phyloP scores from a whole-genome alignment of 2,329 filamentous ascomycete species.

The Lizonia empirigonia region DNA sequence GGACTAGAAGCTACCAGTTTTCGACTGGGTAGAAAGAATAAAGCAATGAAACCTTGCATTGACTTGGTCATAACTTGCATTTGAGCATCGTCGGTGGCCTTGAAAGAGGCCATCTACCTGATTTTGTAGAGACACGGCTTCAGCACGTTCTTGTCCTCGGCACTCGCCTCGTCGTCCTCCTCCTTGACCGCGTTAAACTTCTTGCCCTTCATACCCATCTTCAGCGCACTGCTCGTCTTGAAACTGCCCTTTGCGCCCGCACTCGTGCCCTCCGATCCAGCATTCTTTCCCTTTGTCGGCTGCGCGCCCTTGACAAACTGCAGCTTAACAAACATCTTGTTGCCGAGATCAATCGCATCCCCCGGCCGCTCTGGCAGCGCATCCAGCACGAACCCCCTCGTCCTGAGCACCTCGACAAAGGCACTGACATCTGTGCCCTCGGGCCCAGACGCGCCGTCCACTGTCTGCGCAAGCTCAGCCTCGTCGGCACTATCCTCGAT shows the following conservation, averaged over 20 bases:
- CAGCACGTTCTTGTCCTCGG: slow-evolving; percentile 71
- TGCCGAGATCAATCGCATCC: slow-evolving; percentile 75
- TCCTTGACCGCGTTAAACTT: slow-evolving; percentile 43
- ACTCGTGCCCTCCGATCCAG: slow-evolving; percentile 48
- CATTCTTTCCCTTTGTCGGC: slow-evolving; percentile 77
- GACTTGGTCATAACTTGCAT: not conserved
- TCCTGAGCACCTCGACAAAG: slow-evolving; percentile 81
- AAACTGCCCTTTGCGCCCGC: slow-evolving; percentile 59
- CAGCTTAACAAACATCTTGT: slow-evolving; percentile 99
- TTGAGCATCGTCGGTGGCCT: not conserved
- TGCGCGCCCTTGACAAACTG: slow-evolving; percentile 84
- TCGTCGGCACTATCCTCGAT: slow-evolving; percentile 59
- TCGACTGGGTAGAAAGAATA: slow-evolving; percentile 5
- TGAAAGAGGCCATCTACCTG: slow-evolving; percentile 57
- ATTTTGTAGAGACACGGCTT: slow-evolving; percentile 98
- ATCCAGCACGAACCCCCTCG: slow-evolving; percentile 81
- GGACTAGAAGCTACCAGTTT: not conserved
- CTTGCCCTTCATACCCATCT: slow-evolving; percentile 51
- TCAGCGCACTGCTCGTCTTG: slow-evolving; percentile 65
- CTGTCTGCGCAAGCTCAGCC: slow-evolving; percentile 65
- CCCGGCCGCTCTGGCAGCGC: slow-evolving; percentile 59
- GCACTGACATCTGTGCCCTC: slow-evolving; percentile 83
- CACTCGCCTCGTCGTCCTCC: slow-evolving; percentile 60
- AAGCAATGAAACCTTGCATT: not conserved
- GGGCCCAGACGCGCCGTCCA: slow-evolving; percentile 69